These are phyloP conservation scores for Phytophthora agathidicida DNA, from an alignment of 352 stramenopile species.

Conservation along the genomic window DNA sequence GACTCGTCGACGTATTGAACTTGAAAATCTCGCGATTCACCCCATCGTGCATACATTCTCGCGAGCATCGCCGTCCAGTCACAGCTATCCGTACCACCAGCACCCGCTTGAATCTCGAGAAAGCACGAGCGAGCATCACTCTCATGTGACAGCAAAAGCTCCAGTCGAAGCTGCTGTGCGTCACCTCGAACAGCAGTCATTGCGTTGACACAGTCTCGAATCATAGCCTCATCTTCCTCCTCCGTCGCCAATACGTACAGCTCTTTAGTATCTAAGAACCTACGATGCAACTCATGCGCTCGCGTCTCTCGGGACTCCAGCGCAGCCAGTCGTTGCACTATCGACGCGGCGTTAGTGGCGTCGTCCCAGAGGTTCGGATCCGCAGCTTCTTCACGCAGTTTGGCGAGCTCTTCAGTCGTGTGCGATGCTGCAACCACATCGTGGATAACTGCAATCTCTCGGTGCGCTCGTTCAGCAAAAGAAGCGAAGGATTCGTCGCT, in stretches of 20 bases:
- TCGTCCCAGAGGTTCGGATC: constrained; percentile 69
- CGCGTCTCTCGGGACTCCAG: constrained; percentile 58
- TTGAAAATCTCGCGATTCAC: constrained; percentile 42
- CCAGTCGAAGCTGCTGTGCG: constrained; percentile 60
- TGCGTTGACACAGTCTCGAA: constrained; percentile 50
- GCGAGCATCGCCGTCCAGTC: constrained; percentile 97
- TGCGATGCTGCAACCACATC: constrained; percentile 46
- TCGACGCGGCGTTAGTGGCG: constrained; percentile 46
- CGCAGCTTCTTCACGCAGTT: constrained; percentile 51
- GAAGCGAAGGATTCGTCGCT: constrained; percentile 52
- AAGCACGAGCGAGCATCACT: constrained; percentile 75
- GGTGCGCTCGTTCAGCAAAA: constrained; percentile 37
- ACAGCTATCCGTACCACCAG: constrained; percentile 94
- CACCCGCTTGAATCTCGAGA: constrained; percentile 81
- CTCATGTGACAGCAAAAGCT: constrained; percentile 63
- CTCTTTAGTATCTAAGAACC: constrained; percentile 71
- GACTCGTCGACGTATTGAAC: constrained; percentile 92
- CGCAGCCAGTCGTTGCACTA: constrained; percentile 66
- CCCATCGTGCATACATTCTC: constrained; percentile 94
- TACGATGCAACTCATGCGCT: constrained; percentile 40
- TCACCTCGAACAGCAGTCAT: constrained; percentile 48
- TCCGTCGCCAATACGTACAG: constrained; percentile 63
- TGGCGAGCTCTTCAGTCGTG: constrained; percentile 43
- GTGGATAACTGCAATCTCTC: constrained; percentile 57
- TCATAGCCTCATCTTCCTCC: constrained; percentile 59